Base-by-base conservation (phyloP, 352 stramenopile genomes). In the Phytopythium ostracodes region DNA sequence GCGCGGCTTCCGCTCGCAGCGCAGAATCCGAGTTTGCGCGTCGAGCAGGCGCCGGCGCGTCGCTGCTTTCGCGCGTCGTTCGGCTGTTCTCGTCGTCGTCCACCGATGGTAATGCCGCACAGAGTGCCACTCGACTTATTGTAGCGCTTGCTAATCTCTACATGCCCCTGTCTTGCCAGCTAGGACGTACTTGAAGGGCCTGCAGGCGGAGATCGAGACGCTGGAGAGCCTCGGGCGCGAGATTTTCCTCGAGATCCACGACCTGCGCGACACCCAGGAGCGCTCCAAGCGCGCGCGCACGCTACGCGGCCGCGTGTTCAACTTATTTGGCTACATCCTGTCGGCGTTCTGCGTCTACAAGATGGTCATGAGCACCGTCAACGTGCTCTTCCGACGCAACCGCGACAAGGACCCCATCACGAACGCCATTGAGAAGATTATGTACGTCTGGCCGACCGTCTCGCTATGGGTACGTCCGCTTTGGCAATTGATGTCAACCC, bases 341-440 rank as follows among this genome's bases (percentile, higher is more conserved):
- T 92, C 81, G 49, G 79, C 62, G 11, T 92, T 94, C 56, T 94
- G 85, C 49, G 69, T 94, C 51, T 94, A 94, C 76, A 94, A 94
- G 59, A 94, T 92, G 85, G 55, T 89, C 36, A 92, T 92, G 83
- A 92, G 83, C 70, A 92, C 81, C 0, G 64, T 90, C 31, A 94
- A 94, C 63, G 83, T 92, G 35, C 73, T 89, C 9, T 92, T 94
- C 49, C 74, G 77, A 25, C 72, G 83, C 29, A 91, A 89, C 58
- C 80, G 85, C 38, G 85, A 94, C 46, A 94, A 91, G 62, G 85
- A 94, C 25, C 85, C 85, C 56, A 94, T 94, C 68, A 92, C 85
- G 0, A 73, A 88, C 58, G 79, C 66, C 2, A 78, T 94, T 22
- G 85, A 92, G 52, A 94, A 92, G 65, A 72, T 94, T 29, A 56